These are phyloP conservation scores for Teunomyces pallodes DNA, from an alignment of 805 yeast genomes.

Conservation along the genomic window DNA sequence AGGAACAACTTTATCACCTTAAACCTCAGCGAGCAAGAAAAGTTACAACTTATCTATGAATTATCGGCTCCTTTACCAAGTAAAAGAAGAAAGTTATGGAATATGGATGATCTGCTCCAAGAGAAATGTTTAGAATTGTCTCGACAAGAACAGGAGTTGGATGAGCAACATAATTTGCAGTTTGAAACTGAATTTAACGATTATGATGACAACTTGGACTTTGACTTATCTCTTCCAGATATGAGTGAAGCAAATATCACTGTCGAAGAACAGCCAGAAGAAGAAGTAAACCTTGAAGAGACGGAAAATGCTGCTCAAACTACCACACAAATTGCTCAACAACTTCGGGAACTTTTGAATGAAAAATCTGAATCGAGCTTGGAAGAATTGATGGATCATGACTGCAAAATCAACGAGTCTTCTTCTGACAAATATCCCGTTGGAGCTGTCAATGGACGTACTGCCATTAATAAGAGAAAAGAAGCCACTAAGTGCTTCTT, in stretches of 20 bases:
- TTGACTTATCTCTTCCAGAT: slow-evolving; percentile 26
- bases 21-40: slow-evolving; percentile 28
- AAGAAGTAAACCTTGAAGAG: slow-evolving; percentile 17
- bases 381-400: slow-evolving; percentile 39
- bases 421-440: slow-evolving; percentile 16
- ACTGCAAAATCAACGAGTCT: slow-evolving; percentile 17
- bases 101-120: slow-evolving; percentile 30
- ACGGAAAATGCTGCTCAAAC: slow-evolving; percentile 41
- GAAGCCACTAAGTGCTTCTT: slow-evolving; percentile 76
- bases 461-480: slow-evolving; percentile 38
- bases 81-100: slow-evolving; percentile 26
- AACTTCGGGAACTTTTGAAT: slow-evolving; percentile 36
- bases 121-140: slow-evolving; percentile 28
- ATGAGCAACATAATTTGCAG: slow-evolving; percentile 18
- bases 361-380: slow-evolving; percentile 26
- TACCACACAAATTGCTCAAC: slow-evolving; percentile 53
- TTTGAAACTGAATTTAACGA: slow-evolving; percentile 13
- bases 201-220: slow-evolving; percentile 20
- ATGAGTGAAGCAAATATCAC: slow-evolving; percentile 15
- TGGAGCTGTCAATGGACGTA: slow-evolving; percentile 15
- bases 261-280: slow-evolving; percentile 3
- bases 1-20: slow-evolving; percentile 21
- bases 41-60: slow-evolving; percentile 33
- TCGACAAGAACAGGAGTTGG: slow-evolving; percentile 17
- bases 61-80: slow-evolving; percentile 26